A percentile compares a stretch with the other conserved stretches of the same genome.
Evolutionary conservation across 306 rosid species (phyloP).

Genomic region (Pyrus betulifolia): DNA sequence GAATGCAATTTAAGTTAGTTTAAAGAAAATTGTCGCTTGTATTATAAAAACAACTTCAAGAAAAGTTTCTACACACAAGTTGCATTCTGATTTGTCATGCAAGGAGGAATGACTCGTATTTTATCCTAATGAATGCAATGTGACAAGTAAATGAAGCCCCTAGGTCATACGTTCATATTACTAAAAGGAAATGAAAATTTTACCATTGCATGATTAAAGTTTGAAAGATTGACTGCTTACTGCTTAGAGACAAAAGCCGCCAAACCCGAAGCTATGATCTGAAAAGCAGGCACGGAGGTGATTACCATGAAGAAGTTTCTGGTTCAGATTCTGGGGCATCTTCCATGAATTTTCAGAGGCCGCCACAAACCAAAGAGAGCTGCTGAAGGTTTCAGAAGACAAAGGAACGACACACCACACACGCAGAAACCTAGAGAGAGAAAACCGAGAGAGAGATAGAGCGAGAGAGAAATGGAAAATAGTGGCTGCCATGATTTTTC

Average conservation of each 20-base stretch:
- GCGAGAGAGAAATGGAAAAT: conserved; percentile 4
- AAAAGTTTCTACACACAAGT: neutral
- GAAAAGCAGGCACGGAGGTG: conserved; percentile 17
- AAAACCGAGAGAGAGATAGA: conserved; percentile 3
- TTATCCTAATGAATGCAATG: neutral
- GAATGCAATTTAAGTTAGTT: too few species aligned
- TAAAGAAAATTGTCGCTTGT: neutral
- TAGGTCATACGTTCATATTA: neutral
- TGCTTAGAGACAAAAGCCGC: conserved; percentile 11
- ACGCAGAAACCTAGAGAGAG: neutral
- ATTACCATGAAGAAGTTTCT: conserved; percentile 34
- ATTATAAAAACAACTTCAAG: neutral
- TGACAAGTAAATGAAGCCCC: neutral
- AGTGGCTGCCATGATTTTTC: conserved; percentile 45
- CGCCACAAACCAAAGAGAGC: conserved; percentile 13
- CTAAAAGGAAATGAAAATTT: neutral
- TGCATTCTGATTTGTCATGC: too few species aligned
- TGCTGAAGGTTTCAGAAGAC: conserved; percentile 5
- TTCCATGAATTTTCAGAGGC: conserved; percentile 28
- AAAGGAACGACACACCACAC: conserved; percentile 14
- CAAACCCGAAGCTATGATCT: conserved; percentile 22
- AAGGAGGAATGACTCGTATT: neutral
- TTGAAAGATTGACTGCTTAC: neutral
- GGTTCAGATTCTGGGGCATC: conserved; percentile 24
- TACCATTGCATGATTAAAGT: neutral